These are phyloP conservation scores for Neopestalotiopsis sp. DNA, from an alignment of 2,329 filamentous ascomycete genomes.

Conservation along the genomic window DNA sequence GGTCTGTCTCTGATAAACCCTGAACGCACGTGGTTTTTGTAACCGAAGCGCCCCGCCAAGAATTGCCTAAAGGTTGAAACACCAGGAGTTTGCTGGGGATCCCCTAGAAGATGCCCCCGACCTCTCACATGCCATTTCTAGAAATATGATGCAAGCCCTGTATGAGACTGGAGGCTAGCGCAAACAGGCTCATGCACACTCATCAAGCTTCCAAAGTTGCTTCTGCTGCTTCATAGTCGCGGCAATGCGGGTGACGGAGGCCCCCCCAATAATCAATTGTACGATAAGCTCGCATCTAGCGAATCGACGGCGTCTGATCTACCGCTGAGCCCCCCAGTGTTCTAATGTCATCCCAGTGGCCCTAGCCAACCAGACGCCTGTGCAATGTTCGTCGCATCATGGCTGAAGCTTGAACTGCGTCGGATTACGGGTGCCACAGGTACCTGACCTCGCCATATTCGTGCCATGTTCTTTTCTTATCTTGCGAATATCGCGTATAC, in stretches of 20 bases:
- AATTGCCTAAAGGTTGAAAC: background rate
- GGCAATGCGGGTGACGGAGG: background rate
- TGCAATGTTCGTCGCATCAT: background rate
- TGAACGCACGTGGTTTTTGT: background rate
- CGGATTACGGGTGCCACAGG: background rate
- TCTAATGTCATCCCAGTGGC: background rate
- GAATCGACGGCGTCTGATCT: background rate
- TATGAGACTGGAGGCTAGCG: constrained; percentile 7
- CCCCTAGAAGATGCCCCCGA: background rate
- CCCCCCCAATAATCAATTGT: background rate
- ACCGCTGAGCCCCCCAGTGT: background rate
- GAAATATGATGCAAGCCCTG: constrained; percentile 5
- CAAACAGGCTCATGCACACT: background rate
- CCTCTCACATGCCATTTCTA: constrained; percentile 11
- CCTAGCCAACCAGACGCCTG: background rate
- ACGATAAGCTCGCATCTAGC: background rate
- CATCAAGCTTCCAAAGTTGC: background rate
- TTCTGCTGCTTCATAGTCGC: background rate
- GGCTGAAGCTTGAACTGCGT: background rate
- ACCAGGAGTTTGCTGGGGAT: background rate
- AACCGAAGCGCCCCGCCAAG: constrained; percentile 9
- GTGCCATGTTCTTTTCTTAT: background rate
- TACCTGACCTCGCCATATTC: background rate
- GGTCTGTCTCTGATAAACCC: background rate
- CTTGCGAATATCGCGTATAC: background rate